Evolutionary conservation across 2,329 filamentous ascomycete species (phyloP), one percentile per base, ranked within the genome.

Genomic region (Iodosphaeria phyllophila): DNA sequence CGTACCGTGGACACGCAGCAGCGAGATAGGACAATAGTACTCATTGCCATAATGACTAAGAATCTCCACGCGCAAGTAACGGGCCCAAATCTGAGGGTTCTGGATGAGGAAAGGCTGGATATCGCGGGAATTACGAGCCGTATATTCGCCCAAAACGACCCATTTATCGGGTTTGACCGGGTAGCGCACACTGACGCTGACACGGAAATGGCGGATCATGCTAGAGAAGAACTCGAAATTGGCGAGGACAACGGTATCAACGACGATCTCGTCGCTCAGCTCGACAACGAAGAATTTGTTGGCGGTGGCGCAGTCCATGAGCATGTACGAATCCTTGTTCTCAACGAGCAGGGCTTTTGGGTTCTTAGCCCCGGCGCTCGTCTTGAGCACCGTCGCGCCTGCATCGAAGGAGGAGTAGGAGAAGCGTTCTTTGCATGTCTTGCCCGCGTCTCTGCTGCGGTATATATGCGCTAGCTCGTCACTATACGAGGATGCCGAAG

Each of bases 211-310:
- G 26, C 83, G 75, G 38, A 95, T 78, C 64, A 92, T 93, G 44
- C 83, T 93, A 28, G 83, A 92, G 57, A 98, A 98, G 56, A 98
- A 98, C 48, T 98, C 89, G 40, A 91, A 98, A 46, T 98, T 98
- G 32, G 86, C 89, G 27, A 98, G 61, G n/a, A 95, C 89, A 20
- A 98, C 62, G 0, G 89, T 98, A 44, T 98, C 89, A 30, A 98
- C 77, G 22, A 92, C 62, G 28, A 74, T 69, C 28, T 74, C 68
- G 41, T 92, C 82, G 47, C 82, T 95, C 16, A 98, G 60, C 51
- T 98, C 89, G 31, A 98, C 70, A 31, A 95, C 84, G 33, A 95
- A 62, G 43, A 91, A 93, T 49, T 95, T 95, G 54, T 91, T 86
- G 37, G 74, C 58, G 12, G 72, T 72, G 5, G 73, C 71, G 50